Percentiles rank a stretch among this genome's conserved stretches.
These are phyloP conservation scores for Dacryopinax primogenitus DNA, from an alignment of 768 basidiomycete species.

Conservation along the genomic window DNA sequence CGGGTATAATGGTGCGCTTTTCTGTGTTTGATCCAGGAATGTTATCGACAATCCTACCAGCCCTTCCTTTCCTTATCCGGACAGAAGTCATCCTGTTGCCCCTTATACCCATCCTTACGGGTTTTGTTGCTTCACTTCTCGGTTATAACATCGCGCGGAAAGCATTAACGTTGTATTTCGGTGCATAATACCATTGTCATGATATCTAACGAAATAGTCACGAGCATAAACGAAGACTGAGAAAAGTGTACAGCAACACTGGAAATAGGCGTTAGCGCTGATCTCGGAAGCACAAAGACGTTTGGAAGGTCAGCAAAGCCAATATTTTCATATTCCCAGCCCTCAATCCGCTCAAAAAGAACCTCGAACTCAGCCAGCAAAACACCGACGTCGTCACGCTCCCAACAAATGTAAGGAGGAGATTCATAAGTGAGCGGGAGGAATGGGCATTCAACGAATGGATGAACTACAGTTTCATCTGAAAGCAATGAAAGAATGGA, in stretches of 20 bases:
- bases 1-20: slow-evolving; percentile 58
- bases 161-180: slow-evolving; percentile 72
- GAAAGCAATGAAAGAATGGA: neutral
- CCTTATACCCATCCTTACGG: slow-evolving; percentile 69
- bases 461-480: slow-evolving; percentile 7
- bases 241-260: slow-evolving; percentile 5
- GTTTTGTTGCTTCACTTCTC: slow-evolving; percentile 72
- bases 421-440: neutral
- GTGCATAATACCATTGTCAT: slow-evolving; percentile 25
- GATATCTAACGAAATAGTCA: neutral
- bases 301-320: slow-evolving; percentile 1
- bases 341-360: neutral
- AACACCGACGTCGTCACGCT: neutral
- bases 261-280: neutral
- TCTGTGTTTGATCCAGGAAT: slow-evolving; percentile 10
- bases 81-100: slow-evolving; percentile 85
- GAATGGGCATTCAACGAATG: slow-evolving; percentile 7
- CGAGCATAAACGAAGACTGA: neutral
- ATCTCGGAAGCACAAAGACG: neutral
- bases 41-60: slow-evolving; percentile 29
- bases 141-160: slow-evolving; percentile 83
- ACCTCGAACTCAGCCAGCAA: neutral
- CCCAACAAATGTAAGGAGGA: neutral
- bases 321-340: neutral
- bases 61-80: slow-evolving; percentile 86